phyloP scores from a whole-genome alignment of 352 stramenopile genomes.

The Phytophthora nicotianae region DNA sequence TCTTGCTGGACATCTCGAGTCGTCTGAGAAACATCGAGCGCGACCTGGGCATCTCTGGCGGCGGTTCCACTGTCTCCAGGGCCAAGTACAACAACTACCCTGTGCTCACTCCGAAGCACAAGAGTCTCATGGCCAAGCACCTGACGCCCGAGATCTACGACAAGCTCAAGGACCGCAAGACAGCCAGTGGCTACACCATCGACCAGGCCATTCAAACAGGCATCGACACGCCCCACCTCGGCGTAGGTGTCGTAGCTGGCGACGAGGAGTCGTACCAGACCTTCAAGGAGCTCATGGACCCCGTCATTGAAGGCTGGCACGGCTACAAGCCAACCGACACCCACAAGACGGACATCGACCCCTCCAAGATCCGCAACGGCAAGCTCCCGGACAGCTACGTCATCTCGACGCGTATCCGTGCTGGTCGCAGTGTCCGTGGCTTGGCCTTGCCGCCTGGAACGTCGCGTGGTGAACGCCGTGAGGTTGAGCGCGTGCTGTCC shows the following conservation, averaged over 20 bases:
- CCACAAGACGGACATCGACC: constrained; percentile 83
- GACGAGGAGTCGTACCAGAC: constrained; percentile 86
- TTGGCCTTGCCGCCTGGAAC: constrained; percentile 81
- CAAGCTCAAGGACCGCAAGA: constrained; percentile 67
- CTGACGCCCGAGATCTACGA: constrained; percentile 77
- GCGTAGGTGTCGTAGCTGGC: constrained; percentile 73
- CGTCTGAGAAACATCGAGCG: constrained; percentile 68
- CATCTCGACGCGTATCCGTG: constrained; percentile 88
- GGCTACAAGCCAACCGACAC: constrained; percentile 58
- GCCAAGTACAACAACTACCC: constrained; percentile 76
- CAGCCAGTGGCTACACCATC: constrained; percentile 73
- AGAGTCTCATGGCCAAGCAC: constrained; percentile 81
- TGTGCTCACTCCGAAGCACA: constrained; percentile 74
- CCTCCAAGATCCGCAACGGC: constrained; percentile 55
- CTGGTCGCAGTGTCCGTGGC: constrained; percentile 83
- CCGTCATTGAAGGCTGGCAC: constrained; percentile 85
- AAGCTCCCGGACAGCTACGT: constrained; percentile 84
- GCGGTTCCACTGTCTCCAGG: constrained; percentile 8
- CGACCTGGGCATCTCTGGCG: constrained; percentile 59
- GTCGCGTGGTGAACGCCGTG: constrained; percentile 61
- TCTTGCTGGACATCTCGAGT: constrained; percentile 69
- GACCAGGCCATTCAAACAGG: constrained; percentile 85
- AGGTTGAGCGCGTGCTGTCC: constrained; percentile 77
- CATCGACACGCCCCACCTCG: constrained; percentile 70
- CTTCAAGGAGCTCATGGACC: constrained; percentile 81